Percentiles rank a stretch among this genome's conserved stretches.
Conservation (phyloP, 164 flowering plant species). For the Chloranthus sessilifolius region DNA sequence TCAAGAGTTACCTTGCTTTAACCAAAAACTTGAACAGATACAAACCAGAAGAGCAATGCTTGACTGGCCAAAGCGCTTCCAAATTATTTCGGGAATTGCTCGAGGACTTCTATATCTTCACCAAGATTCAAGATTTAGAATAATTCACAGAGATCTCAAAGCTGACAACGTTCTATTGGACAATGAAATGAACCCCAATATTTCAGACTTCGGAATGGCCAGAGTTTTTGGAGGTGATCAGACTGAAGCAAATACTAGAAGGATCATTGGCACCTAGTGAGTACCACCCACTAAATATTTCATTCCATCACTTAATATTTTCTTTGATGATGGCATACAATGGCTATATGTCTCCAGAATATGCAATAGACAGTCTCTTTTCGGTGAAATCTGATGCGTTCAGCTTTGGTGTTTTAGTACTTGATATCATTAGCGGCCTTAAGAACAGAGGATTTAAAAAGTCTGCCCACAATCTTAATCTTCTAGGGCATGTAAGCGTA, state of each 20-base stretch:
- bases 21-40: neutral
- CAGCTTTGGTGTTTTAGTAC: constrained; percentile 39
- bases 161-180: constrained; percentile 51
- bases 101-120: constrained; percentile 60
- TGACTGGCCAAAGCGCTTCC: constrained; percentile 22
- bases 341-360: constrained; percentile 49
- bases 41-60: constrained; percentile 2
- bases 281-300: neutral
- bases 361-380: constrained; percentile 34
- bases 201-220: constrained; percentile 48
- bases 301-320: neutral
- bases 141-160: constrained; percentile 60
- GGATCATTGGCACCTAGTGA: constrained; percentile 39
- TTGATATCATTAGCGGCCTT: constrained; percentile 34
- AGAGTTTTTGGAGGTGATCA: constrained; percentile 30
- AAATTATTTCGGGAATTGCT: constrained; percentile 37
- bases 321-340: constrained; percentile 11
- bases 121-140: constrained; percentile 39
- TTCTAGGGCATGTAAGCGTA: constrained; percentile 28
- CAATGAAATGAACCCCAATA: constrained; percentile 36
- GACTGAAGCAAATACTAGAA: constrained; percentile 16
- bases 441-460: constrained; percentile 26
- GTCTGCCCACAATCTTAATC: constrained; percentile 19
- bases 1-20: too few species aligned
- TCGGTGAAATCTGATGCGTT: constrained; percentile 50